Percentiles rank a stretch among this genome's conserved stretches.
These are phyloP conservation scores for Penicillium griseofulvum DNA, from an alignment of 2,329 filamentous ascomycete genomes.

Conservation along the genomic window DNA sequence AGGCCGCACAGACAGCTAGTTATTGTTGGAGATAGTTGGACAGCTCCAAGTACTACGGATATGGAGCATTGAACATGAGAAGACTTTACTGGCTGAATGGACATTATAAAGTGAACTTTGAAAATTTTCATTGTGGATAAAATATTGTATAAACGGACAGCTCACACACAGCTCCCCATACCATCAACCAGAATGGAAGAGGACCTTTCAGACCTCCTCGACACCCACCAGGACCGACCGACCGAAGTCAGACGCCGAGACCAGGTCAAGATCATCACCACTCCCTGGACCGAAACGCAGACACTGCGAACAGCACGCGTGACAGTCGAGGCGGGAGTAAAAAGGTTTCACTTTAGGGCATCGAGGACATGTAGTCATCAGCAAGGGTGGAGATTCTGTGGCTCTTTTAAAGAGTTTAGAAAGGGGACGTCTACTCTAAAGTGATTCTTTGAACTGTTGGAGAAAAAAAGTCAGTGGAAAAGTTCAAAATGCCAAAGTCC, in stretches of 20 bases:
- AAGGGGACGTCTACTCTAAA: slow-evolving; percentile 94
- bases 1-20: too few relatives aligned
- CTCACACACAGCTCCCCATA: background rate
- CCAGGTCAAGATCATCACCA: slow-evolving; percentile 93
- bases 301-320: slow-evolving; percentile 34
- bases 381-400: slow-evolving; percentile 90
- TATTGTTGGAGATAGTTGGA: background rate
- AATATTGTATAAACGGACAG: background rate
- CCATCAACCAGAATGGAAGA: slow-evolving; percentile 50
- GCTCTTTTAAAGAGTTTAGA: slow-evolving; percentile 91
- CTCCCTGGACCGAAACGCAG: slow-evolving; percentile 67
- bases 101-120: background rate
- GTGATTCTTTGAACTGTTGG: slow-evolving; percentile 70
- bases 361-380: slow-evolving; percentile 87
- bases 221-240: slow-evolving; percentile 74
- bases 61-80: background rate
- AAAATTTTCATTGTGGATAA: background rate
- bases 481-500: background rate
- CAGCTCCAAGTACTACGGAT: background rate
- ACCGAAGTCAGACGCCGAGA: slow-evolving; percentile 70
- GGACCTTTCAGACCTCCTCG: slow-evolving; percentile 86
- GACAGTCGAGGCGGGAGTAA: slow-evolving; percentile 48
- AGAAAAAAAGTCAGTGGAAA: slow-evolving; percentile 19
- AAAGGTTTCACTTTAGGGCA: slow-evolving; percentile 80
- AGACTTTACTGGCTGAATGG: fast-evolving